These are phyloP conservation scores for Fomitopsis schrenkii DNA, from an alignment of 1,284 basidiomycete genomes.

Conservation along the genomic window DNA sequence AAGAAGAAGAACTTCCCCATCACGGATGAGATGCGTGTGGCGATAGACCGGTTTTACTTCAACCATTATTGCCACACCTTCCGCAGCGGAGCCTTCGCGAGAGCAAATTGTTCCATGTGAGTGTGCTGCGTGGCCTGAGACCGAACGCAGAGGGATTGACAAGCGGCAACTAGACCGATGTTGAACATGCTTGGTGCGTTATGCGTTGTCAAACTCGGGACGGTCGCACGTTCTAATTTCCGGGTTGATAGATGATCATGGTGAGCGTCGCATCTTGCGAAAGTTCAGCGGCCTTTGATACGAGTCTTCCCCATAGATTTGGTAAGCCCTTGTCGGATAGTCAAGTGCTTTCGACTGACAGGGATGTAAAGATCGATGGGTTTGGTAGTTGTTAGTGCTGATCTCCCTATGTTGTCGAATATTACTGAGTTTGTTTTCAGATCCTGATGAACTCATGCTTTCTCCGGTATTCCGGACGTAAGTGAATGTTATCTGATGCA, in stretches of 20 bases:
- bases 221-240: conserved; percentile 6
- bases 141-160: conserved; percentile 50
- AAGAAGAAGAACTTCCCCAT: conserved; percentile 62
- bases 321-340: conserved; percentile 28
- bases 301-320: conserved; percentile 30
- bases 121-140: conserved; percentile 20
- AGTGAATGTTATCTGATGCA: conserved; percentile 14
- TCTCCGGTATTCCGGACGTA: conserved; percentile 77
- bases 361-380: conserved; percentile 73
- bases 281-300: neutral
- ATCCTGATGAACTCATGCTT: conserved; percentile 75
- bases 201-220: neutral
- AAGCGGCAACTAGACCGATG: conserved; percentile 26
- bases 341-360: neutral
- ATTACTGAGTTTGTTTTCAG: conserved; percentile 36
- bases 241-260: conserved; percentile 62
- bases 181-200: conserved; percentile 37
- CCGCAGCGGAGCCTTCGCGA: conserved; percentile 86
- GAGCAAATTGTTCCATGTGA: conserved; percentile 91
- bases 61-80: conserved; percentile 90
- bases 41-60: conserved; percentile 89
- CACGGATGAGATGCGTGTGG: conserved; percentile 69
- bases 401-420: neutral
- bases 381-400: conserved; percentile 77
- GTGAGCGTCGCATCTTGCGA: conserved; percentile 36